Base-by-base conservation (phyloP, 768 basidiomycete species). In the Suillus lakei region DNA sequence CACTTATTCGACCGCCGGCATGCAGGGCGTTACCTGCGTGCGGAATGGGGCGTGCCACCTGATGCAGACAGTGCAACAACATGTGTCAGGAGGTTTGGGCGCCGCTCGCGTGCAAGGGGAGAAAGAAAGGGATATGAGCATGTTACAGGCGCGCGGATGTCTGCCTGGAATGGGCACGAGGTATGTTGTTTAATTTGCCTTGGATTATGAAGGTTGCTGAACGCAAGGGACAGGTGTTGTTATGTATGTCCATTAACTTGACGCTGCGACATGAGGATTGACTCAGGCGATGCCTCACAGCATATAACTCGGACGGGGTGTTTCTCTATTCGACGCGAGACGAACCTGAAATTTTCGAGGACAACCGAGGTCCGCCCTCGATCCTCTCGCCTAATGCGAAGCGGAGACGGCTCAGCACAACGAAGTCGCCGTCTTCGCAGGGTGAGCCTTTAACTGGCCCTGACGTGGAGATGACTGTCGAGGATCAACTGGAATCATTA, bases 61-160 rank as follows among this genome's bases (percentile, higher is more conserved):
- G 73, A 69, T 41, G 68, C 79, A 4, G 80, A 81, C 28, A 85
- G 84, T 53, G 72, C 89, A 55, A 91, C 91, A 2, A 90, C 90
- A 13, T 96, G 95, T 73, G 92, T 96, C 23, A 85, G 94, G 63
- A 86, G 88, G 36, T 93, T 96, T 74, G 93, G 91, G 13, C 80
- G 90, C 62, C 70, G 73, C 67, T 67, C 74, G 9, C 72, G 80
- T 4, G 77, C 75, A 3, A 69, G 68, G 41, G 77, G 76, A 48
- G 80, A 83, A 62, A 71, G 66, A 12, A 76, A 67, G 64, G 79
- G 80, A 48, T 70, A 73, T 23, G 87, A 88, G n/a, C 89, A 93
- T 72, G 86, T 93, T 55, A 93, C 91, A 38, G 92, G 92, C 23
- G 85, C 86, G n/a, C 82, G 88, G 48, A 89, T 93, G 83, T 88